Percentiles rank a stretch among this genome's conserved stretches.
phyloP scores from a whole-genome alignment of 164 flowering plant species.

The Magnolia kwangsiensis region DNA sequence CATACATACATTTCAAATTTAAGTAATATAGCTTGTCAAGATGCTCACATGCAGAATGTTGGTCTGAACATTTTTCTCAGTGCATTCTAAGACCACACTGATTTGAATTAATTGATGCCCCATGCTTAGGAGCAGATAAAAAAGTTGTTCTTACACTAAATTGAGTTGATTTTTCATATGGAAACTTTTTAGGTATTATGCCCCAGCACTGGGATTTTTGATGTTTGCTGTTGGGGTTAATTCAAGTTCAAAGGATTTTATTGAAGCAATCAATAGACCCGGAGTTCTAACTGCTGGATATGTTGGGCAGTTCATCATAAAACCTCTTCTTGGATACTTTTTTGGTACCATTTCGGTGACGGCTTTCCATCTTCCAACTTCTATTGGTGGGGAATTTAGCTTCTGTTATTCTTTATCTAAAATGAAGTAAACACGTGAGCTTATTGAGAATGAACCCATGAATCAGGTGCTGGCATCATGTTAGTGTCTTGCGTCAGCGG shows the following conservation, averaged over 20 bases:
- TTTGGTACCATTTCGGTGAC: constrained; percentile 66
- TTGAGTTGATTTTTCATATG: neutral
- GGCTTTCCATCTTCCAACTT: constrained; percentile 62
- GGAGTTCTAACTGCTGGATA: constrained; percentile 74
- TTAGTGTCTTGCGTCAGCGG: constrained; percentile 94
- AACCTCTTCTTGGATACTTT: constrained; percentile 78
- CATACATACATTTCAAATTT: neutral
- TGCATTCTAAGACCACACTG: neutral
- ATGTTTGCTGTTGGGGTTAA: constrained; percentile 99
- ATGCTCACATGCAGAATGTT: neutral
- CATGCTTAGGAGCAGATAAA: no score
- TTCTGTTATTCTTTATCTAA: constrained; percentile 3
- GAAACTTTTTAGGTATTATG: constrained; percentile 63
- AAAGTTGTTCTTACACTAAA: no score
- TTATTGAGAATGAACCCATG: constrained; percentile 14
- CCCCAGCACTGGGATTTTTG: constrained; percentile 91
- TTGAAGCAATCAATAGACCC: constrained; percentile 82
- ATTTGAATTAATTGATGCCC: no score
- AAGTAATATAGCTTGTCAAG: neutral
- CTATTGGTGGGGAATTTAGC: constrained; percentile 50
- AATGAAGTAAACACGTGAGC: neutral
- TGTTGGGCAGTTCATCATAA: constrained; percentile 74
- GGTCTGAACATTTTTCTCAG: neutral
- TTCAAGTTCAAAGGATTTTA: constrained; percentile 83
- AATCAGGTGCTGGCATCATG: constrained; percentile 93